Evolutionary conservation across 2,329 filamentous ascomycete species (phyloP).

Genomic region (Didymella exigua): DNA sequence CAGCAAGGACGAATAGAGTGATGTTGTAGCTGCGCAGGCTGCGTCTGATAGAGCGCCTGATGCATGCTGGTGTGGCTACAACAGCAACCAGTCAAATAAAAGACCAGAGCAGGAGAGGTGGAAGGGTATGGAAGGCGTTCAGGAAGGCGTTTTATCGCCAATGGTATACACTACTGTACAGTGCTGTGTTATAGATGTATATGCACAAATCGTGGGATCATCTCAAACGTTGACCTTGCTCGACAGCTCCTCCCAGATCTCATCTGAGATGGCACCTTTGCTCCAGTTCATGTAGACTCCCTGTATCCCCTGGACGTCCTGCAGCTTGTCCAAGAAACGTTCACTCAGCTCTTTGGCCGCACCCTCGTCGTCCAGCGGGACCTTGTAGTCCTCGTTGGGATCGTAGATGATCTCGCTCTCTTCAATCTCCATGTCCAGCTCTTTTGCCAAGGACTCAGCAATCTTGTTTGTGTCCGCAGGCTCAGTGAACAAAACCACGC

Average conservation of each 20-base stretch:
- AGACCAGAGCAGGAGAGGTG: not conserved
- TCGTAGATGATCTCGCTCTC: constrained; percentile 84
- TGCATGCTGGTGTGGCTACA: not conserved
- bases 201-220: constrained; percentile 15
- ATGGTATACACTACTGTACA: constrained; percentile 33
- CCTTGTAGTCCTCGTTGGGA: constrained; percentile 78
- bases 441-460: constrained; percentile 66
- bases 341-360: constrained; percentile 61
- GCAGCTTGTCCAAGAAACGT: constrained; percentile 63
- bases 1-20: constrained; percentile 23
- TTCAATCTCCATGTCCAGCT: constrained; percentile 69
- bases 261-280: constrained; percentile 49
- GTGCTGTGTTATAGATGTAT: constrained; percentile 36
- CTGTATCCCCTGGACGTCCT: constrained; percentile 77
- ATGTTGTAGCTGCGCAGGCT: not conserved
- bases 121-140: constrained; percentile 29
- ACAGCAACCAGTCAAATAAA: not conserved
- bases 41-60: not conserved
- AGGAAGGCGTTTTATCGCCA: constrained; percentile 8
- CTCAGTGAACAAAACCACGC: constrained; percentile 73
- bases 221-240: constrained; percentile 44
- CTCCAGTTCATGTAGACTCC: constrained; percentile 75
- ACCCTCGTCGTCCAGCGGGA: constrained; percentile 64
- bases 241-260: constrained; percentile 47
- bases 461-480: constrained; percentile 68